Conservation (phyloP, 495 filamentous ascomycete species). For the Rusavskia elegans region DNA sequence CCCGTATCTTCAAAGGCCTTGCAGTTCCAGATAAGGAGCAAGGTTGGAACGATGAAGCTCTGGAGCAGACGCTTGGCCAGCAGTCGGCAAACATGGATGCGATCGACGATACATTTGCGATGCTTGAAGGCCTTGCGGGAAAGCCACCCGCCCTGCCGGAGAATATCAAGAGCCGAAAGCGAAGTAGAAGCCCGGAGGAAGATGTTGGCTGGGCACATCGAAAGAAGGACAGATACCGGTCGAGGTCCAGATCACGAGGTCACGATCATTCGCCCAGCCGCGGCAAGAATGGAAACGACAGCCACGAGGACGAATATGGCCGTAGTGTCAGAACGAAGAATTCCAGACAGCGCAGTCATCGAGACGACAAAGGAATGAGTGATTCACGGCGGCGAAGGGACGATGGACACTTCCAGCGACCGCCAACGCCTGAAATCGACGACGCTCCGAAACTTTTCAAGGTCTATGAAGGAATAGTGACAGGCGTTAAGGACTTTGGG, state of each 20-base stretch:
- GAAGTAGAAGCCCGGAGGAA: conserved; percentile 58
- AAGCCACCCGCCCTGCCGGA: conserved; percentile 38
- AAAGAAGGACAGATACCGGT: conserved; percentile 35
- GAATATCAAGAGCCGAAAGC: conserved; percentile 36
- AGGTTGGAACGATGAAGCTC: conserved; percentile 34
- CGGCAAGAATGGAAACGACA: conserved; percentile 30
- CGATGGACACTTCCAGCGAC: conserved; percentile 52
- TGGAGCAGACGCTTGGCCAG: conserved; percentile 17
- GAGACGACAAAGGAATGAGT: conserved; percentile 16
- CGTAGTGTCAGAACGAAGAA: conserved; percentile 21
- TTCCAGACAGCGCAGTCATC: conserved; percentile 13
- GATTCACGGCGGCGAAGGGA: conserved; percentile 26
- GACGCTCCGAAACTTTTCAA: conserved; percentile 71
- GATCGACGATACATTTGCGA: conserved; percentile 87
- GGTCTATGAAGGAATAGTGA: conserved; percentile 77
- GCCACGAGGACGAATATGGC: conserved; percentile 48
- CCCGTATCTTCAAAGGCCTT: conserved; percentile 74
- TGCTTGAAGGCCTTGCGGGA: conserved; percentile 71
- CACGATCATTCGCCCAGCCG: conserved; percentile 17
- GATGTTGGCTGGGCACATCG: conserved; percentile 31
- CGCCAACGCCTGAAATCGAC: conserved; percentile 66
- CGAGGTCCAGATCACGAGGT: conserved; percentile 39
- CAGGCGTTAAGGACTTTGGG: conserved; percentile 87
- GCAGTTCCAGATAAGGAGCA: conserved; percentile 70
- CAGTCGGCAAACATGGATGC: conserved; percentile 33